A percentile compares a stretch with the other conserved stretches of the same genome.
These are phyloP conservation scores for Aspergillus novofumigatus DNA, from an alignment of 2,329 filamentous ascomycete species.

Conservation along the genomic window DNA sequence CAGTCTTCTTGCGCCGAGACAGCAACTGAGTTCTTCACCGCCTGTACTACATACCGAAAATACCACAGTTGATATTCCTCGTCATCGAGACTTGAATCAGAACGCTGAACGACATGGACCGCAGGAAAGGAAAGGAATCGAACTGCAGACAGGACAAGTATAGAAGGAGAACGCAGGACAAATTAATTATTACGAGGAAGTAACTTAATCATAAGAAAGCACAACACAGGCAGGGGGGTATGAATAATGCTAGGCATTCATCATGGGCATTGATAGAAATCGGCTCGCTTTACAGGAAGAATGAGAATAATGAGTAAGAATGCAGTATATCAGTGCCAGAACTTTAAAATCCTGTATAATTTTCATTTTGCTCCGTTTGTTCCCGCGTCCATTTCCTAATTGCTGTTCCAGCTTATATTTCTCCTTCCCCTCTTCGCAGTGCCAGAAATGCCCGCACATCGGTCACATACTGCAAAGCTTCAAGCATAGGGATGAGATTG, in stretches of 20 bases:
- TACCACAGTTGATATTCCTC: background rate
- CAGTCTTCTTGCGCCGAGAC: background rate
- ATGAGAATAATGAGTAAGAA: conserved; percentile 5
- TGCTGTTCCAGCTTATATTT: conserved; percentile 23
- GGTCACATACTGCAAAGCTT: conserved; percentile 93
- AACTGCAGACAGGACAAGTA: background rate
- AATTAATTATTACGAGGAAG: conserved; percentile 1
- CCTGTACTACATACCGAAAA: background rate
- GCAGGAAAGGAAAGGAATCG: background rate
- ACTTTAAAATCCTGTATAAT: background rate
- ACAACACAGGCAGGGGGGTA: conserved; percentile 6
- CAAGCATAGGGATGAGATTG: conserved; percentile 85
- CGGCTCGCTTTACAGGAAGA: conserved; percentile 12
- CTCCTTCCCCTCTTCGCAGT: conserved; percentile 73
- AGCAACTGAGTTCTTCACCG: background rate
- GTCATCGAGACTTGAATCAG: background rate
- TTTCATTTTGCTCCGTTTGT: background rate
- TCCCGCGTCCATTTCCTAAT: background rate
- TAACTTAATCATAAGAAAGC: background rate
- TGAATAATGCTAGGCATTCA: conserved; percentile 10
- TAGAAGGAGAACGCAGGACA: background rate
- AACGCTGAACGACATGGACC: background rate
- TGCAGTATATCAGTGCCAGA: conserved; percentile 11
- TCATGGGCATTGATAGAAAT: conserved; percentile 7
- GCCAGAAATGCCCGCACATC: conserved; percentile 90